Conservation (phyloP, 2,329 filamentous ascomycete species). For the Massarina eburnea region DNA sequence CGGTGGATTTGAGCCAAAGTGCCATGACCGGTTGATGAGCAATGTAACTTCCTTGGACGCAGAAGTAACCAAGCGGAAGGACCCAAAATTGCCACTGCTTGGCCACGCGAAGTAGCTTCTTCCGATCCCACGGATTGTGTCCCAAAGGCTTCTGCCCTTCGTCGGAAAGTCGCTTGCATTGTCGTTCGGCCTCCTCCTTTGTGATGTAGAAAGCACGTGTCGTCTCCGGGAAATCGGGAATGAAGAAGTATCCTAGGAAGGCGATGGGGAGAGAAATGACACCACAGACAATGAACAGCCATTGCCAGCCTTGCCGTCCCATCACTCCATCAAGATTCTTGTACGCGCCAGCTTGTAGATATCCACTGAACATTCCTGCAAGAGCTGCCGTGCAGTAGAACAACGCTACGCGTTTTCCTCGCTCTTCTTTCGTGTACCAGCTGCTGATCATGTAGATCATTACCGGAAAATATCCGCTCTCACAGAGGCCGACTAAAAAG, state of each 20-base stretch:
- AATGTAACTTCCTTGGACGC: conserved; percentile 29
- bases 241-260: conserved; percentile 45
- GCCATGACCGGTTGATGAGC: conserved; percentile 23
- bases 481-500: conserved; percentile 33
- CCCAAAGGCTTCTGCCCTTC: conserved; percentile 40
- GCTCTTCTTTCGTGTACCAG: conserved; percentile 47
- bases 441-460: conserved; percentile 42
- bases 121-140: conserved; percentile 39
- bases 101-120: conserved; percentile 47
- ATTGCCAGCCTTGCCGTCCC: conserved; percentile 29
- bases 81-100: conserved; percentile 54
- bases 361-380: conserved; percentile 39
- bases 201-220: conserved; percentile 42
- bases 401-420: conserved; percentile 34
- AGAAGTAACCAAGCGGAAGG: conserved; percentile 51
- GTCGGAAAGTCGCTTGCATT: conserved; percentile 22
- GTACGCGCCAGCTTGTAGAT: conserved; percentile 37
- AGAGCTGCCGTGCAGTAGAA: conserved; percentile 37
- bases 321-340: conserved; percentile 30
- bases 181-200: conserved; percentile 22
- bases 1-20: conserved; percentile 51
- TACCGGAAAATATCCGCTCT: conserved; percentile 31
- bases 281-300: conserved; percentile 36
- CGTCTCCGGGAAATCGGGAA: conserved; percentile 30
- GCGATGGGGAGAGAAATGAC: conserved; percentile 48